Base-by-base conservation (phyloP, 202 grass and related monocot genomes). In the Schoenoplectus tabernaemontani region DNA sequence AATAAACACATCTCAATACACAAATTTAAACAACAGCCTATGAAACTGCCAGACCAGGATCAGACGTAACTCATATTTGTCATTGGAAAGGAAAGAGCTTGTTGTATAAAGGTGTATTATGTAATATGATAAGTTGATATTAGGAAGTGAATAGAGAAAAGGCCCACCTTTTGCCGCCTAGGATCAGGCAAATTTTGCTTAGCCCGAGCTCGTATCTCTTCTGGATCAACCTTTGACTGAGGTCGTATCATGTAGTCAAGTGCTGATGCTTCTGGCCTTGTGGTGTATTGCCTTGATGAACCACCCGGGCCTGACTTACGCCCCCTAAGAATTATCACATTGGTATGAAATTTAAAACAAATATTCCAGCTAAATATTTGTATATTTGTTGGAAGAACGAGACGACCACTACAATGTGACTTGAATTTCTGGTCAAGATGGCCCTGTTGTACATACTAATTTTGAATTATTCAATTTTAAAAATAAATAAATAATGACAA, bases 171-270 rank as follows among this genome's bases (percentile, higher is more conserved):
- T 60, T 89, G 33, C 38, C 92, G 76, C 32, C 88, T 90, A 61
- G 87, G 90, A 43, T 99, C 91, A 64, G 83, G 88, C 24, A 95
- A 78, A 78, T 87, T 84, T 84, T 99, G 92, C 74, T 95, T 99
- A 64, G 92, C 96, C 75, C 85, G 86, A 69, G 90, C 91, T 24
- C 91, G 81, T 75, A 98, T 90, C 70, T 83, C 77, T 59, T 95
- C 91, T 0, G 91, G 96, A 41, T 98, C 96, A 68, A 98, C 48
- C 78, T 95, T 93, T 17, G 91, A 98, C 62, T 92, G 96, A 61
- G 96, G 96, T 17, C 95, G 87, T 59, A 98, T 86, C 76, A 95
- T 63, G 48, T 89, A 98, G 86, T 98, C 95, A 72, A 98, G 80
- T n/a, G 95, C 87, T 5, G 87, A 92, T 19, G 95, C 90, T 93